Conservation (phyloP, 164 flowering plant genomes). For the Buxus sempervirens region DNA sequence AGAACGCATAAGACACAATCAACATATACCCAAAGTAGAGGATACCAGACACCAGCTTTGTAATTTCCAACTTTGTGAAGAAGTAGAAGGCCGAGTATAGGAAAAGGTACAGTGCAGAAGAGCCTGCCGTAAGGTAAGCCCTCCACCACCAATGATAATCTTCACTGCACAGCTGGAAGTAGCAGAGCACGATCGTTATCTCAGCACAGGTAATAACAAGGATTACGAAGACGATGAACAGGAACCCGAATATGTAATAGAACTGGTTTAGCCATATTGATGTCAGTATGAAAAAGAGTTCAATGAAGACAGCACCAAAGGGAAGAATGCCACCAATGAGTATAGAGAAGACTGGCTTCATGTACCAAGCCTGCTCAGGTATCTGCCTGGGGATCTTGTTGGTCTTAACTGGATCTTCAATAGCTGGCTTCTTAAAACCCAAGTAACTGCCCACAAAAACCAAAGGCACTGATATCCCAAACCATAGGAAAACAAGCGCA, state of each 20-base stretch:
- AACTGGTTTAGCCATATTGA: slow-evolving; percentile 55
- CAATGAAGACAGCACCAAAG: slow-evolving; percentile 58
- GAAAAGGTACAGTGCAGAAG: slow-evolving; percentile 44
- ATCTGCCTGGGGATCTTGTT: slow-evolving; percentile 57
- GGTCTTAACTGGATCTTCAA: slow-evolving; percentile 54
- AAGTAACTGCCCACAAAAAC: slow-evolving; percentile 39
- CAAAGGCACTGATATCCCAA: slow-evolving; percentile 42
- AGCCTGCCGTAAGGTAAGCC: slow-evolving; percentile 42
- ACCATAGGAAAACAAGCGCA: slow-evolving; percentile 40
- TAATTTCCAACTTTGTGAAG: slow-evolving; percentile 42
- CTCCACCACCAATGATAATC: slow-evolving; percentile 55
- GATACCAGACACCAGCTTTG: slow-evolving; percentile 37
- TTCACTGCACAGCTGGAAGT: slow-evolving; percentile 46
- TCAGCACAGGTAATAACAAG: slow-evolving; percentile 41
- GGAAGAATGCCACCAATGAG: slow-evolving; percentile 59
- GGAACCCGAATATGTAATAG: slow-evolving; percentile 46
- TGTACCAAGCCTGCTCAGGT: slow-evolving; percentile 63
- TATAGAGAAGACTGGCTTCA: slow-evolving; percentile 49
- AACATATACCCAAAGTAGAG: slow-evolving; percentile 46
- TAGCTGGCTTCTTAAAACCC: slow-evolving; percentile 38
- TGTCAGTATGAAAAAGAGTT: slow-evolving; percentile 60
- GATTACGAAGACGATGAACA: slow-evolving; percentile 38
- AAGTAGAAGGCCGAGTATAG: slow-evolving; percentile 39
- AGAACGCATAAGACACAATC: slow-evolving; percentile 41
- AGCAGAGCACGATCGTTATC: slow-evolving; percentile 41